Evolutionary conservation across 2,329 filamentous ascomycete genomes (phyloP), one percentile per base, ranked within the genome.

Genomic region (Neofusicoccum kwambonambiense): DNA sequence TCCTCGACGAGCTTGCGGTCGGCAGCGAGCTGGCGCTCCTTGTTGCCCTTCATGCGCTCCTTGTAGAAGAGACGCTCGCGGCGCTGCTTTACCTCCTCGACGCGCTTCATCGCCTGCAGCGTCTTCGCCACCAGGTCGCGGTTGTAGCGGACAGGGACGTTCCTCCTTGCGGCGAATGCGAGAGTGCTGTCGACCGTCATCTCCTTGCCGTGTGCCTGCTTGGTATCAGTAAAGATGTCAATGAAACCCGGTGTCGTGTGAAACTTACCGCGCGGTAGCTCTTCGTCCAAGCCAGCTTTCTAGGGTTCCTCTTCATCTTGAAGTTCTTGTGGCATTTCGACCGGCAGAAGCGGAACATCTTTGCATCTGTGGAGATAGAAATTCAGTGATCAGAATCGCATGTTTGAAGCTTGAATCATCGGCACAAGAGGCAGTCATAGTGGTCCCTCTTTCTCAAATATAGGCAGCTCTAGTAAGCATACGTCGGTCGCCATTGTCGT

Each of bases 301-400:
- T 89, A 41, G 94, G 93, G 82, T 98, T 97, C 70, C 95, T 89
- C 90, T 97, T 97, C 92, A 96, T 96, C 82, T 96, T 95, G 87
- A 96, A 96, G 84, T 79, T 79, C 67, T 87, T 87, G 77, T 88
- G 86, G 78, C 85, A 88, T 82, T 89, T 88, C 56, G 81, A 84
- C 19, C 52, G 35, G 81, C 88, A 90, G 79, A 90, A 90, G 61
- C 85, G 82, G 78, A 90, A 90, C 67, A 83, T 77, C 70, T 86
- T 85, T 68, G 86, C 87, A 56, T 60, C 56, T 60, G 37, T 35
- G 22, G 22, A 47, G 2, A 22, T 17, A 47, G 15, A 12, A 5
- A 22, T 45, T 58, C n/a, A 58, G 54, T 35, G 22, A 44, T 17
- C 27, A 9, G 9, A 45, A 12, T 11, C 17, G 17, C 9, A 7